Evolutionary conservation across 2,329 filamentous ascomycete species (phyloP).

Genomic region (Penicillium paneum): DNA sequence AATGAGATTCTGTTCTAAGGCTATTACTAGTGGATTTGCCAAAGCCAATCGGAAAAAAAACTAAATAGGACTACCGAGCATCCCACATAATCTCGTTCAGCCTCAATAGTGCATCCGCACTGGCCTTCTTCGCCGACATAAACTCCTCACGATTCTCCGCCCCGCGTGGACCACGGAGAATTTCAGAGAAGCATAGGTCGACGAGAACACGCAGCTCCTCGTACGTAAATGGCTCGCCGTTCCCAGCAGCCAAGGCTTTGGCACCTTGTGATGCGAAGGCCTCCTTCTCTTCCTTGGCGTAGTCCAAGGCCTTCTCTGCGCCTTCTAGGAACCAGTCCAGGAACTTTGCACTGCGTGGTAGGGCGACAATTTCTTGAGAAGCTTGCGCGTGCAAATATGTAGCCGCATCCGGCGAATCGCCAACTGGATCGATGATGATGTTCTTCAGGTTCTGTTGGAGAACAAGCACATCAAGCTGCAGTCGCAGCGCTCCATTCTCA

Average conservation of each 20-base stretch:
- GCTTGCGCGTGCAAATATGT: conserved; percentile 8
- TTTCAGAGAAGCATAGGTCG: conserved; percentile 47
- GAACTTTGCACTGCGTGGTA: conserved; percentile 46
- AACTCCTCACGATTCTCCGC: conserved; percentile 46
- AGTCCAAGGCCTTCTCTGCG: conserved; percentile 43
- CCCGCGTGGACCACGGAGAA: conserved; percentile 40
- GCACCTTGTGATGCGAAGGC: conserved; percentile 36
- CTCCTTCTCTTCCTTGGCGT: conserved; percentile 46
- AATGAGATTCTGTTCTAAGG: not conserved
- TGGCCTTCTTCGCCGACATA: conserved; percentile 46
- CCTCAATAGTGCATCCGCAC: conserved; percentile 43
- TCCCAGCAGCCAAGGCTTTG: conserved; percentile 36
- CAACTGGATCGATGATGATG: conserved; percentile 54
- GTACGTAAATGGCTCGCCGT: conserved; percentile 45
- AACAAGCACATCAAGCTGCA: conserved; percentile 91
- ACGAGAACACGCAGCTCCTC: conserved; percentile 47
- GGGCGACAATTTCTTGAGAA: conserved; percentile 37
- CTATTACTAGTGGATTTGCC: not conserved
- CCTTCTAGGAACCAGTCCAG: conserved; percentile 49
- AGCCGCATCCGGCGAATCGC: conserved; percentile 6
- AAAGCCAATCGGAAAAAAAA: not conserved
- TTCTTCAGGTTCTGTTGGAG: conserved; percentile 96
- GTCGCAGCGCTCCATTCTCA: conserved; percentile 72
- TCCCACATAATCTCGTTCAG: conserved; percentile 51
- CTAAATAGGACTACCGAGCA: conserved; percentile 28